Evolutionary conservation across 495 filamentous ascomycete species (phyloP), one percentile per base, ranked within the genome.

Genomic region (Parachaetomium inaequale): DNA sequence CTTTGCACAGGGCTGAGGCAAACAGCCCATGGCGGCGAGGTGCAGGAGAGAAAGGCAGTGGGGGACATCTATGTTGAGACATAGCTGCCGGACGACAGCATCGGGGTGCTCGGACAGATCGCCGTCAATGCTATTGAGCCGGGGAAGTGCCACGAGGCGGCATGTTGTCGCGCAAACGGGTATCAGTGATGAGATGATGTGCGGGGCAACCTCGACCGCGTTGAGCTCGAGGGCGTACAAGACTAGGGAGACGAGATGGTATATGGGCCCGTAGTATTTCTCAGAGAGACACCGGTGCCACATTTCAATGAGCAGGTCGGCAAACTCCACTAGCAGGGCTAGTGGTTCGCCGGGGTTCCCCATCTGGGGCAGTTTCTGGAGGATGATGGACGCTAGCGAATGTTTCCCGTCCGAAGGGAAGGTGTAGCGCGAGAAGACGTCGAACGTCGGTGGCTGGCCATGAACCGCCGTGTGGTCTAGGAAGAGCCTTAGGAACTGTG

Each of bases 211-310:
- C 15, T 59, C 69, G 0, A 68, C 57, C 2, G 76, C 70, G 53
- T 81, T 74, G 19, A 80, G 59, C 55, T 76, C 71, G 11, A 81
- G 56, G 7, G 71, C 72, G 51, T 76, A 75, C 10, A 64, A 57
- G 8, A 77, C 49, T 14, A 82, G 68, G 17, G 73, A 66, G 8
- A 74, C 71, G 0, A 82, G 65, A 42, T 79, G 73, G 61, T 73
- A 75, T 29, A 82, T 76, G 6, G 79, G 78, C 10, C 63, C 70
- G 36, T 78, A 70, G 68, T 80, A 70, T 21, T 61, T 61, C 54
- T 82, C 76, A 2, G 70, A 65, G 21, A 71, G 70, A 50, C 78
- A 80, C n/a, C 63, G 70, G 43, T 71, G 72, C 79, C 79, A 82
- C 31, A 81, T 55, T 5, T 76, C 73, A 36, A 82, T 68, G 23